Base-by-base conservation (phyloP, 106 monocot species). In the Posidonia australis region DNA sequence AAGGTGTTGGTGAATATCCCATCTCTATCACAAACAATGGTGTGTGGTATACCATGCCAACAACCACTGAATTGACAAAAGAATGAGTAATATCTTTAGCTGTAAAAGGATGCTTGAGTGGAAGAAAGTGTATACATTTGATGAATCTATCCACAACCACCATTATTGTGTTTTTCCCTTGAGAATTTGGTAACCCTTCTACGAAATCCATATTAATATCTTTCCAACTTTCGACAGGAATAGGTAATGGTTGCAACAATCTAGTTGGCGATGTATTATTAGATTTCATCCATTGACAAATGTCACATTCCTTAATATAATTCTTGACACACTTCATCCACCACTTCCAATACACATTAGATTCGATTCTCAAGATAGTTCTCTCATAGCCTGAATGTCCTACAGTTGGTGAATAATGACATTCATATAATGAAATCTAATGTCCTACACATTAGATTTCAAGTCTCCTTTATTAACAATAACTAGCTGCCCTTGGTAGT, bases 121-220 rank as follows among this genome's bases (percentile, higher is more conserved):
- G 0, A 5, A 62, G 1, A 2, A 62, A 62, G 1, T 62, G 62
- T 17, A 4, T 20, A 23, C 18, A 62, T 19, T 43, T 62, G 0
- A 19, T 30, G 5, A 62, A 3, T 36, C 7, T 13, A 20, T 43
- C 62, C 17, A 43, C 44, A 1, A 62, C 42, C 17, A 44, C 36
- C 36, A 61, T 13, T 1, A 61, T 61, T 16, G 20, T 12, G 0
- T 0, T 12, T 44, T 22, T 10, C 1, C 32, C 20, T 10, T 5
- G 10, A 17, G 61, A 61, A 36, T 9, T 0, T 1, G 61, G 61
- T 3, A 61, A 41, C 27, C 60, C 21, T 16, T 60, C 32, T 14
- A 60, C 19, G 7, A 60, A 60, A 60, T 60, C 36, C 36, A 61
- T 61, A n/a, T 14, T 20, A 10, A 61, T 36, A 18, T 61, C 6